Conservation (phyloP, 1,284 basidiomycete species). For the Ceratobasidium sp. region DNA sequence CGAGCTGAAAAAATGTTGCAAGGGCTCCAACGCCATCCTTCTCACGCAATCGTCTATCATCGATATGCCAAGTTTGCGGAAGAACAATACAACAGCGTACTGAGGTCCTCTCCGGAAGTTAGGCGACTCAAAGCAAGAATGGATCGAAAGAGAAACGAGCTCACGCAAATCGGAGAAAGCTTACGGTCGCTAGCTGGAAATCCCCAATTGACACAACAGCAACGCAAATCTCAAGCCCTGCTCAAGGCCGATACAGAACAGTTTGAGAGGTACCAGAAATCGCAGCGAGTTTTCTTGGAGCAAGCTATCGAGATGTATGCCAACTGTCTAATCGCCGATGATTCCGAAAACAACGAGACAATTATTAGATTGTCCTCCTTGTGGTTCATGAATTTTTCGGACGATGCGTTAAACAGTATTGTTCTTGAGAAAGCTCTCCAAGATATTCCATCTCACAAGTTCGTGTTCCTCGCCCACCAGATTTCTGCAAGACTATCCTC, state of each 20-base stretch:
- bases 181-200: constrained; percentile 35
- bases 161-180: constrained; percentile 55
- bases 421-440: constrained; percentile 60
- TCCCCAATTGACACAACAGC: constrained; percentile 41
- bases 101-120: constrained; percentile 75
- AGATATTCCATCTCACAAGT: constrained; percentile 85
- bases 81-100: constrained; percentile 72
- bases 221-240: constrained; percentile 51
- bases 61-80: constrained; percentile 91
- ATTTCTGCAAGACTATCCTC: constrained; percentile 82
- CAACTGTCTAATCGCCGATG: constrained; percentile 72
- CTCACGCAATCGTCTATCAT: constrained; percentile 62
- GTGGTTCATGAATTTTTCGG: constrained; percentile 87
- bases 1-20: constrained; percentile 61
- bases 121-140: constrained; percentile 74
- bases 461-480: constrained; percentile 90
- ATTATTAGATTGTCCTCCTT: constrained; percentile 86
- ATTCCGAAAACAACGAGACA: constrained; percentile 73
- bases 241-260: constrained; percentile 69
- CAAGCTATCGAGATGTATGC: constrained; percentile 87
- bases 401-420: constrained; percentile 60
- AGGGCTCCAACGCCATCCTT: constrained; percentile 27
- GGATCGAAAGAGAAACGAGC: constrained; percentile 73
- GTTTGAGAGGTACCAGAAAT: constrained; percentile 38
- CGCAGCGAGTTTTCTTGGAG: constrained; percentile 65